Evolutionary conservation across 202 grass and related monocot genomes (phyloP), one percentile per base, ranked within the genome.

Genomic region (Schoenoplectus tabernaemontani): DNA sequence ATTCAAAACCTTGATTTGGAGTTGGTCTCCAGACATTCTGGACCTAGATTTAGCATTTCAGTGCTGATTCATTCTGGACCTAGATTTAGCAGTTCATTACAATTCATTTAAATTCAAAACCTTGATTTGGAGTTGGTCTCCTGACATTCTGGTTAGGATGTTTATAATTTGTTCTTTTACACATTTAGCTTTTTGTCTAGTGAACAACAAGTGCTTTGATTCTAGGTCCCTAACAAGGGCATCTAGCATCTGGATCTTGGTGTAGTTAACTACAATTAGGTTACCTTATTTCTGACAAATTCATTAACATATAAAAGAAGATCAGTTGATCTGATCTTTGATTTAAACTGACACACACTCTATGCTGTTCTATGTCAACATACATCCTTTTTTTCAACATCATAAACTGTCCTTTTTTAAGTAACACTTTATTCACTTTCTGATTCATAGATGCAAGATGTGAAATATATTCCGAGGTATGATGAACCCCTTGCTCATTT

Each of bases 401-500:
- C 59, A 63, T 32, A 38, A 65, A 65, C 62, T 20, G 34, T 19
- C 11, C 4, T 24, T 44, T 70, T 46, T 11, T 19, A 24, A 46
- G 39, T 70, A 46, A 70, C 10, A 44, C 20, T 26, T 4, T 13
- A 24, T 23, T 46, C 20, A 46, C 19, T 47, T 64, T 64, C 37
- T 15, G 16, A 5, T 46, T 28, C 47, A 41, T 46, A 66, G 66
- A 70, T 22, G 46, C 54, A 73, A 2, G 28, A 80, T 57, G 63
- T 88, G 63, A 64, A 34, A 47, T 83, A 83, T 30, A 7, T 91
- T 78, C 50, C 84, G 22, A 69, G 30, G 50, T 87, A 91, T 43
- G 68, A 91, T 43, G 85, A 88, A 59, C 36, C 71, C 33, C 76
- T 91, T 58, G 70, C 64, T 79, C 86, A 88, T 81, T 79, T 91